A percentile compares a stretch with the other conserved stretches of the same genome.
Evolutionary conservation across 2,329 filamentous ascomycete genomes (phyloP).

Genomic region (Aureobasidium sp.): DNA sequence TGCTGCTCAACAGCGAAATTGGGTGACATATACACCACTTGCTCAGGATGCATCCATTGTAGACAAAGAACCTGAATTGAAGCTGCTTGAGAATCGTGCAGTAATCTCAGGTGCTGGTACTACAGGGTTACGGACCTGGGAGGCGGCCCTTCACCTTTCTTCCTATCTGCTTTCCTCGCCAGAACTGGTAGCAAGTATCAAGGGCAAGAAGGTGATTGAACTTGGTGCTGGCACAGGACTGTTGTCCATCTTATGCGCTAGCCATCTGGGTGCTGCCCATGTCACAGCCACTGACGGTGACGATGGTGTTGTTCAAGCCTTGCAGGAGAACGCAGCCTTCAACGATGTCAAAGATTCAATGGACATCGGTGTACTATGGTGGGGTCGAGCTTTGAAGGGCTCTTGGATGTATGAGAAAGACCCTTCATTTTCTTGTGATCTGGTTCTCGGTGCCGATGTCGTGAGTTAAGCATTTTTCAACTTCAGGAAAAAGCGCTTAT

Average conservation of each 20-base stretch:
- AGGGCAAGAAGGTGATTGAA: constrained; percentile 57
- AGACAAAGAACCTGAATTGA: constrained; percentile 38
- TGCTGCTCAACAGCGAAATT: constrained; percentile 64
- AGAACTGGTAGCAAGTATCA: constrained; percentile 36
- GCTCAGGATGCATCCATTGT: constrained; percentile 20
- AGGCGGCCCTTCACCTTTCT: constrained; percentile 67
- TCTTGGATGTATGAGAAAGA: constrained; percentile 51
- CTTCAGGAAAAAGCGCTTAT: not conserved
- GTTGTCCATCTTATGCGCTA: constrained; percentile 66
- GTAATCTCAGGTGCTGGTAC: constrained; percentile 65
- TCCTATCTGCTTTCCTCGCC: constrained; percentile 52
- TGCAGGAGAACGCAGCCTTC: constrained; percentile 61
- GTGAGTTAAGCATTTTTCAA: constrained; percentile 30
- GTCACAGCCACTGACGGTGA: constrained; percentile 69
- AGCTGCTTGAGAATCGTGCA: constrained; percentile 60
- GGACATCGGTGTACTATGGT: constrained; percentile 51
- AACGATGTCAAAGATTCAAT: constrained; percentile 54
- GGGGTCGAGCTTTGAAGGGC: constrained; percentile 55
- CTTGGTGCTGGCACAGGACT: constrained; percentile 73
- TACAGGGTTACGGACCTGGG: constrained; percentile 74
- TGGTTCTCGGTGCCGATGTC: constrained; percentile 69
- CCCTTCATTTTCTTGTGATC: constrained; percentile 44
- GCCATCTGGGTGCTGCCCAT: constrained; percentile 52
- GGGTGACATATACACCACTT: constrained; percentile 60
- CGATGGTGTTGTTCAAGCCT: constrained; percentile 60